A percentile compares a stretch with the other conserved stretches of the same genome.
Conservation (phyloP, 192 early-diverging fungal genomes). For the Glomus cerebriforme region DNA sequence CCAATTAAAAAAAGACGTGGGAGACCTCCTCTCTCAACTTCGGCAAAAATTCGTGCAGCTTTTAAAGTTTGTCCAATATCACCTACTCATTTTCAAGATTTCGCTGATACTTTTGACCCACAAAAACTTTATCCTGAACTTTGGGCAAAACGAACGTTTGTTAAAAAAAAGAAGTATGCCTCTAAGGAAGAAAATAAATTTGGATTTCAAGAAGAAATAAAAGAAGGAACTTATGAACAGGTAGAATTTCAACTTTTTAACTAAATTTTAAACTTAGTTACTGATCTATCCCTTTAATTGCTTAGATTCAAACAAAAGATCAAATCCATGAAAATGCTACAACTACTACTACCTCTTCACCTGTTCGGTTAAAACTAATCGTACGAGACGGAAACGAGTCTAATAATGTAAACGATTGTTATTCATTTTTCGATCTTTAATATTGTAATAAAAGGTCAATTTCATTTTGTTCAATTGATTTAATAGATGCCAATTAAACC, state of each 20-base stretch:
- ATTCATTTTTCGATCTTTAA: too few species aligned
- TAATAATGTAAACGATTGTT: neutral
- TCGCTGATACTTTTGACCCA: conserved; percentile 2
- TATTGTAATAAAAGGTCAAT: neutral
- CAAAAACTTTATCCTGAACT: conserved; percentile 12
- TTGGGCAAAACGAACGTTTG: neutral
- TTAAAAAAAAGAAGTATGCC: neutral
- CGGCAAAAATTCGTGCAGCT: neutral
- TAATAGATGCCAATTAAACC: neutral
- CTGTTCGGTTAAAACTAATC: neutral
- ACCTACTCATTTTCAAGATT: conserved; percentile 9
- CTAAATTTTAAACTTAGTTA: neutral
- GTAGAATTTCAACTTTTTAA: too few species aligned
- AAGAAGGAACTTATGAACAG: neutral
- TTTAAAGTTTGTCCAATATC: conserved; percentile 1
- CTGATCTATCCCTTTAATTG: neutral
- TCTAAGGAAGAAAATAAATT: neutral
- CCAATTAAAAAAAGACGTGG: conserved; percentile 4
- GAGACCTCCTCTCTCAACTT: neutral
- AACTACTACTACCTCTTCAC: neutral
- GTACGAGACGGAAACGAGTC: neutral
- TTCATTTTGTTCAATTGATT: neutral
- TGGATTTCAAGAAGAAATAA: neutral
- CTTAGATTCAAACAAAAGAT: neutral
- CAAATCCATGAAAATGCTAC: neutral